A percentile compares a stretch with the other conserved stretches of the same genome.
Conservation (phyloP, 2,329 filamentous ascomycete species). For the Pyricularia pennisetigena region DNA sequence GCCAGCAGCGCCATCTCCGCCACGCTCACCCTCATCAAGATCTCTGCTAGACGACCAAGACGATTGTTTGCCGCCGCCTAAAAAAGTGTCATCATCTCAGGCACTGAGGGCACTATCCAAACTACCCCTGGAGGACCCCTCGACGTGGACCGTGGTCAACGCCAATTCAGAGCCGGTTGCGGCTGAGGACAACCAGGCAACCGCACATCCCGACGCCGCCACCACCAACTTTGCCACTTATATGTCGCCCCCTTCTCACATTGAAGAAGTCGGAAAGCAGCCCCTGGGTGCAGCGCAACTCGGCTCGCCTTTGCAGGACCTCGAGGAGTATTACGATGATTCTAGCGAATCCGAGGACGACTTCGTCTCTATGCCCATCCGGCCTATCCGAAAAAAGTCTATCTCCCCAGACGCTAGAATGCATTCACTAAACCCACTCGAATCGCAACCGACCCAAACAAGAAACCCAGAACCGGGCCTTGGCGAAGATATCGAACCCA, state of each 20-base stretch:
- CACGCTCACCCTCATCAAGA: not conserved
- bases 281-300: not conserved
- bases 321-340: constrained; percentile 5
- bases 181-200: not conserved
- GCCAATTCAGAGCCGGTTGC: constrained; percentile 9
- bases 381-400: constrained; percentile 6
- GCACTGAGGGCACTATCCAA: constrained; percentile 24
- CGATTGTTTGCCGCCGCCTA: constrained; percentile 22
- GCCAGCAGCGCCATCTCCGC: constrained; percentile 6
- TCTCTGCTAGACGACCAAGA: constrained; percentile 20
- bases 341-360: constrained; percentile 7
- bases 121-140: constrained; percentile 22
- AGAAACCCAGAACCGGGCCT: not conserved
- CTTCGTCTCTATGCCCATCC: constrained; percentile 11
- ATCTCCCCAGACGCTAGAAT: constrained; percentile 1
- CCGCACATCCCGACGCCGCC: not conserved
- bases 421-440: not conserved
- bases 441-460: not conserved
- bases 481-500: not conserved
- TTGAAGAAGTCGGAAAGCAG: constrained; percentile 2
- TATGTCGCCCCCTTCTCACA: not conserved
- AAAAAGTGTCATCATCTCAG: constrained; percentile 26
- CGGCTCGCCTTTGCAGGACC: constrained; percentile 5
- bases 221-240: not conserved
- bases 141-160: constrained; percentile 23